Evolutionary conservation across 345 rosid species (phyloP), one percentile per base, ranked within the genome.

Genomic region (Gossypium raimondii): DNA sequence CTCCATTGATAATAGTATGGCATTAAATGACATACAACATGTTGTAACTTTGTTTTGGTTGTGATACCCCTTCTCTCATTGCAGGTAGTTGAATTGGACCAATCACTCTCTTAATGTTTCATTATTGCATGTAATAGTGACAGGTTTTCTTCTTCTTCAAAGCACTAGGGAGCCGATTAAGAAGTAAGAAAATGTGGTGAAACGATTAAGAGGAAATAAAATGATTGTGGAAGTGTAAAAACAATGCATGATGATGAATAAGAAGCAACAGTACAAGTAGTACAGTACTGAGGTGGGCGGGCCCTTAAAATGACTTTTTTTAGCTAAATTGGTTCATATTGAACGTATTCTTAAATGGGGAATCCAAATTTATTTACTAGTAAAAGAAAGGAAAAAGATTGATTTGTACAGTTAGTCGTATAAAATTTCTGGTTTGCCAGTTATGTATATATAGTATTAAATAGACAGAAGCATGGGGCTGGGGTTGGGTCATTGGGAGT

Each of bases 1-100:
- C 24, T 27, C 24, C 22, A 16, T n/a, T 25, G 41, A 50, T 25
- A 34, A 27, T 68, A 25, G 43, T 20, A 27, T 50, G 44, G 44
- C 72, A 68, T 50, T 50, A 68, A 50, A 68, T 68, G 72, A 25
- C 72, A 68, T 48, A 11, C 7, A 68, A 67, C 41, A 25, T 50
- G 57, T 16, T 25, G 73, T 69, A 68, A 50, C 52, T 16, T 27
- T 27, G 16, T 51, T 69, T 56, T 34, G 50, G 41, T 50, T 41
- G 50, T 64, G 50, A 7, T 41, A 41, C 43, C 16, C 43, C 8
- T 34, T 34, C 69, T 41, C 14, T 10, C 8, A 41, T 22, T n/a
- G 24, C n/a, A n/a, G 69, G 60, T 27, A 2, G 59, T 69, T 69
- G 59, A 27, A 67, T 2, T 56, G 24, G 60, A 17, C 29, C 59